Evolutionary conservation across 2,329 filamentous ascomycete genomes (phyloP).

Genomic region (Pyrenochaeta sp.): DNA sequence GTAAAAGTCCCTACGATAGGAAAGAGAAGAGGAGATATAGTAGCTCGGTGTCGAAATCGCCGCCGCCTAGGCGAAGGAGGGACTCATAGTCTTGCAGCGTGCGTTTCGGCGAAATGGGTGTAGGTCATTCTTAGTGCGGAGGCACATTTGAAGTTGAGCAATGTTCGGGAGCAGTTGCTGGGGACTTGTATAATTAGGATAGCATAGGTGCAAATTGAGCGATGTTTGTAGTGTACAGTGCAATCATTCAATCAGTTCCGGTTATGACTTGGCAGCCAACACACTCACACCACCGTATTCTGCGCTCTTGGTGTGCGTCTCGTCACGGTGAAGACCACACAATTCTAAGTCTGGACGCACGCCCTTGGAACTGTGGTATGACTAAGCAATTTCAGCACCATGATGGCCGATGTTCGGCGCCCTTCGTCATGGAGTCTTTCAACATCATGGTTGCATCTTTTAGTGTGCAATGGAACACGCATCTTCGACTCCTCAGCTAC

Average conservation of each 20-base stretch:
- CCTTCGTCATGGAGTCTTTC: background rate
- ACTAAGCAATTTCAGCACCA: background rate
- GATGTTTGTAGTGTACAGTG: background rate
- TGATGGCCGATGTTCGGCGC: background rate
- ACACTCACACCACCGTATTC: background rate
- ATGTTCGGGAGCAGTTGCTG: background rate
- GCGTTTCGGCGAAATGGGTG: too few relatives aligned
- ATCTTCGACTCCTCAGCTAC: background rate
- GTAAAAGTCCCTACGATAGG: slow-evolving; percentile 6
- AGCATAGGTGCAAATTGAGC: slow-evolving; percentile 3
- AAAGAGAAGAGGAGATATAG: slow-evolving; percentile 15
- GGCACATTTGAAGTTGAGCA: background rate
- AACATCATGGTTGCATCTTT: slow-evolving; percentile 5
- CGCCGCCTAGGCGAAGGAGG: slow-evolving; percentile 21
- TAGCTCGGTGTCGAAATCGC: slow-evolving; percentile 14
- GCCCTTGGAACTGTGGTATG: too few relatives aligned
- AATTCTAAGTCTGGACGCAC: too few relatives aligned
- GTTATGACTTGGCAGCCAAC: background rate
- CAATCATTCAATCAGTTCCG: background rate
- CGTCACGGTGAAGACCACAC: too few relatives aligned
- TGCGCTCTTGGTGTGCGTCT: too few relatives aligned
- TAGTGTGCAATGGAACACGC: background rate
- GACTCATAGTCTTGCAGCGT: slow-evolving; percentile 11
- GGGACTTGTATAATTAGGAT: slow-evolving; percentile 2
- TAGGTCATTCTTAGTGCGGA: too few relatives aligned